These are phyloP conservation scores for Fagopyrum esculentum DNA, from an alignment of 148 eudicot genomes.

Conservation along the genomic window DNA sequence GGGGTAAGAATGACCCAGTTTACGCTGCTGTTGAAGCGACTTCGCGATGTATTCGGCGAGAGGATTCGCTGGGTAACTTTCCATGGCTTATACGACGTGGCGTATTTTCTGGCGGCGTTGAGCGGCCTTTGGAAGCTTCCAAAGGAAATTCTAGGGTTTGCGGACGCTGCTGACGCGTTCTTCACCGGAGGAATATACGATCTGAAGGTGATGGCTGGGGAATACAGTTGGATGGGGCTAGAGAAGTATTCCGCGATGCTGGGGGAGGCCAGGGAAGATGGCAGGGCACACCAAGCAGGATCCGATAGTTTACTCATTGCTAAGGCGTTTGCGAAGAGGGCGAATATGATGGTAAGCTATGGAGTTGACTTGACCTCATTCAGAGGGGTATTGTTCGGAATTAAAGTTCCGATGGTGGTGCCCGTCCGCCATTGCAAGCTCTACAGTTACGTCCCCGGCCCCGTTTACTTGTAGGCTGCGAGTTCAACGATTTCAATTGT, in stretches of 20 bases:
- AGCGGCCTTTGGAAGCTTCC: slow-evolving; percentile 2
- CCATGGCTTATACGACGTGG: slow-evolving; percentile 9
- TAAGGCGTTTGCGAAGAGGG: neutral
- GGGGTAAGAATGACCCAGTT: slow-evolving; percentile 1
- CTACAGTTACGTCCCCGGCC: neutral
- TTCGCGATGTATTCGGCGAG: neutral
- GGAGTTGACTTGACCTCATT: too few species aligned
- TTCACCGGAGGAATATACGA: slow-evolving; percentile 2
- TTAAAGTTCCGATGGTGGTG: neutral
- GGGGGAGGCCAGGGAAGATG: neutral
- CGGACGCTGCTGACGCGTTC: neutral
- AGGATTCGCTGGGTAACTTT: slow-evolving; percentile 7
- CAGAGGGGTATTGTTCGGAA: neutral
- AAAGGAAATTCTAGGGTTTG: neutral
- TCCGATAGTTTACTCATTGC: slow-evolving; percentile 11
- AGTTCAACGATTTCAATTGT: neutral
- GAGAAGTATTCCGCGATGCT: neutral
- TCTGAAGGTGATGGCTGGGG: neutral
- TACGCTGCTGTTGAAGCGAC: neutral
- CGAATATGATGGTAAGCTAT: too few species aligned
- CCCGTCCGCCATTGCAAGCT: neutral
- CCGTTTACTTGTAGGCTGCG: too few species aligned
- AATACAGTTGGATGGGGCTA: neutral
- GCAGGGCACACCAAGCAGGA: neutral
- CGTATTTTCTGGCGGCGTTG: slow-evolving; percentile 6